phyloP scores from a whole-genome alignment of 805 yeast genomes.

The Kazachstania martiniae region DNA sequence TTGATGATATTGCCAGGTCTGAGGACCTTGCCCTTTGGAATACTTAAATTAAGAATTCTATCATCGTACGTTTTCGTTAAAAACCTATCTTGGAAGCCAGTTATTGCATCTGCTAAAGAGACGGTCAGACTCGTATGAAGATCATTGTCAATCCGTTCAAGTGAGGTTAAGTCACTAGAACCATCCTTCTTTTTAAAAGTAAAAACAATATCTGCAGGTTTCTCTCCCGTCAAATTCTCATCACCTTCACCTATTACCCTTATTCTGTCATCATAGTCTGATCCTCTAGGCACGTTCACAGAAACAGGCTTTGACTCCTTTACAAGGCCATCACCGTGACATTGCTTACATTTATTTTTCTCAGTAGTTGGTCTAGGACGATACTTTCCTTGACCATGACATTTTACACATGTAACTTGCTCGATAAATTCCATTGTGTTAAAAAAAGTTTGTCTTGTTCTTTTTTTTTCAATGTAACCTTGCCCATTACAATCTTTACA shows the following conservation, averaged over 20 bases:
- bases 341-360: conserved; percentile 59
- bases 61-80: conserved; percentile 71
- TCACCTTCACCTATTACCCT: conserved; percentile 87
- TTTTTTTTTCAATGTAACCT: conserved; percentile 62
- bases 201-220: conserved; percentile 70
- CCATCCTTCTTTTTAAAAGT: conserved; percentile 41
- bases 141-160: conserved; percentile 53
- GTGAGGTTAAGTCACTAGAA: conserved; percentile 21
- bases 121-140: conserved; percentile 49
- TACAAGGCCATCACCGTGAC: conserved; percentile 76
- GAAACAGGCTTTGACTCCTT: conserved; percentile 58
- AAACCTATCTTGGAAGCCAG: conserved; percentile 60
- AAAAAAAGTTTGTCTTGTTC: conserved; percentile 43
- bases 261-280: conserved; percentile 75
- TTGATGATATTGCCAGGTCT: conserved; percentile 64
- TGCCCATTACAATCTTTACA: conserved; percentile 82
- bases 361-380: conserved; percentile 14
- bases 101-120: conserved; percentile 69
- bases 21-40: conserved; percentile 71
- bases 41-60: conserved; percentile 50
- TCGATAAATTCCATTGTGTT: too few relatives aligned
- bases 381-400: conserved; percentile 61
- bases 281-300: conserved; percentile 81
- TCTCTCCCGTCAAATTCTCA: conserved; percentile 50
- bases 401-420: conserved; percentile 50